Evolutionary conservation across 768 basidiomycete species (phyloP), one percentile per base, ranked within the genome.

Genomic region (Lactifluus pinguis): DNA sequence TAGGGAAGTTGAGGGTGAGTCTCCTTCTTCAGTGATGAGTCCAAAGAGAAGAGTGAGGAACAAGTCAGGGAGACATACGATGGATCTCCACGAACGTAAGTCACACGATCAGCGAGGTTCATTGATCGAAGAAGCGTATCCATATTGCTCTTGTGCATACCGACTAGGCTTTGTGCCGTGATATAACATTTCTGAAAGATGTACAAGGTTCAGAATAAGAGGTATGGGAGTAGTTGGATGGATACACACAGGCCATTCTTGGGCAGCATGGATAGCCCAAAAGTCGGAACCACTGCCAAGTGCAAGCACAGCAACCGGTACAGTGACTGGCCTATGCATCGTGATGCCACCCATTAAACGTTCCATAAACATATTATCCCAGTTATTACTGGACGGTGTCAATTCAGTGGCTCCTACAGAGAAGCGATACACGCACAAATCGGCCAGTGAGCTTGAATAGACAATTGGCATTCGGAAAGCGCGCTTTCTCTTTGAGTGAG

Each of bases 191-290:
- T 49, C 60, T 64, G 51, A 19, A 62, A 10, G 17, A 11, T 34
- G 10, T 10, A 10, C 32, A 15, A 4, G 32, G 29, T 36, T 55
- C 38, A 55, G 10, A 41, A 53, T 34, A 11, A 2, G 41, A 38
- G 30, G 15, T 11, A 5, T 4, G 0, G 3, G 10, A 30, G 32
- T 17, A 2, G 8, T 1, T 14, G 41, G 10, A 4, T n/a, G 21
- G 9, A 50, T 17, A 71, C 80, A 47, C 61, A 85, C 89, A 69
- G 76, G 76, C 87, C 87, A 90, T 49, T 74, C 72, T 65, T 77
- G 81, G 2, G 83, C 86, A 5, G 86, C 86, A 61, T 86, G 81
- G 32, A 90, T 75, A 3, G 79, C 79, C 88, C 89, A 91, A 53
- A 78, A 77, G 1, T 88, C 88, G 49, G 75, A 79, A 6, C 88